Conservation (phyloP, 2,329 filamentous ascomycete species). For the Colletotrichum sp. region DNA sequence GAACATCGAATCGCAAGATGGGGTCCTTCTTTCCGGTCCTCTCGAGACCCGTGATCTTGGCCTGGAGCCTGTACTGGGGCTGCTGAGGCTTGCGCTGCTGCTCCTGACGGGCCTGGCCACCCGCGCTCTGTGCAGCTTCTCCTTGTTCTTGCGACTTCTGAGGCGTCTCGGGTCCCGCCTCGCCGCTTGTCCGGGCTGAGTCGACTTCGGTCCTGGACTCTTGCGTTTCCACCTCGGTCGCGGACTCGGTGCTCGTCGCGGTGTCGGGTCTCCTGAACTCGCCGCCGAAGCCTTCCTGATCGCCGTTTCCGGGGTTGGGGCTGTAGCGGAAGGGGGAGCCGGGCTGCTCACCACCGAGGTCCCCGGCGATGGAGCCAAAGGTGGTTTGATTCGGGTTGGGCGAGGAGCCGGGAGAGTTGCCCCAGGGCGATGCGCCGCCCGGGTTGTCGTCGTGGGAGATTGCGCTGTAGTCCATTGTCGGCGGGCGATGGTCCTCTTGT, state of each 20-base stretch:
- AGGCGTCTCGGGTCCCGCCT: conserved; percentile 22
- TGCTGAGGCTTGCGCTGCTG: conserved; percentile 61
- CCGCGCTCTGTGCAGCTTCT: conserved; percentile 22
- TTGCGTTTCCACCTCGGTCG: conserved; percentile 45
- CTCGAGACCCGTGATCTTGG: conserved; percentile 93
- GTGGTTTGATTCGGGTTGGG: conserved; percentile 50
- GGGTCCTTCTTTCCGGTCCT: conserved; percentile 95
- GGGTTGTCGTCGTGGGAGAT: conserved; percentile 62
- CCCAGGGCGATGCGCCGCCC: conserved; percentile 61
- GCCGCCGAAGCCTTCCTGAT: conserved; percentile 39
- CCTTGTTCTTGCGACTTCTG: conserved; percentile 29
- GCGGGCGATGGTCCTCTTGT: background rate
- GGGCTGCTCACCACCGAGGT: conserved; percentile 42
- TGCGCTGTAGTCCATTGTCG: conserved; percentile 62
- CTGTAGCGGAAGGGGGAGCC: conserved; percentile 50
- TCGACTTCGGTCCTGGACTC: conserved; percentile 32
- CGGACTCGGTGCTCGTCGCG: conserved; percentile 50
- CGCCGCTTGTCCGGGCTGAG: conserved; percentile 20
- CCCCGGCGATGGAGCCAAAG: conserved; percentile 38
- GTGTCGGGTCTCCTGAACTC: conserved; percentile 49
- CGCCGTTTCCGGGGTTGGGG: conserved; percentile 48
- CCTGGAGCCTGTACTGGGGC: conserved; percentile 84
- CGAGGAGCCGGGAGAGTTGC: conserved; percentile 56
- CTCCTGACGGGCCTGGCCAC: conserved; percentile 31
- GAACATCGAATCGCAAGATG: conserved; percentile 92